These are phyloP conservation scores for Ramularia collo-cygni DNA, from an alignment of 2,329 filamentous ascomycete species.

Conservation along the genomic window DNA sequence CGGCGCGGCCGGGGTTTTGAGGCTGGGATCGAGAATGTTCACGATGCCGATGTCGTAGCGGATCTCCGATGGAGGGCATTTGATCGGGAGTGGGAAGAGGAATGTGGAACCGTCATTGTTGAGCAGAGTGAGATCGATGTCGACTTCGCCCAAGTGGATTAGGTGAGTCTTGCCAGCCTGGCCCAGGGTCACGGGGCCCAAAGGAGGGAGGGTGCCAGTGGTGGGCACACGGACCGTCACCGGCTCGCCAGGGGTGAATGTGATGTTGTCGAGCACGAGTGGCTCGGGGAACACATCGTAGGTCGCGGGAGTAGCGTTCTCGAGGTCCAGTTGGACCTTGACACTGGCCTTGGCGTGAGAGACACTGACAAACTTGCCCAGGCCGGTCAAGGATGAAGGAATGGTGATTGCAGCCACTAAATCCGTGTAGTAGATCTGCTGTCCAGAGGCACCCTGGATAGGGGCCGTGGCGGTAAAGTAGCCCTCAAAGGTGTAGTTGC, in stretches of 20 bases:
- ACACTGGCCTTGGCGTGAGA: conserved; percentile 4
- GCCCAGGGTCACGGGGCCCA: conserved; percentile 4
- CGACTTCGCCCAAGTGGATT: conserved; percentile 5
- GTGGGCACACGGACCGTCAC: conserved; percentile 3
- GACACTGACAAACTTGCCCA: not conserved
- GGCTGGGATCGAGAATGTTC: conserved; percentile 1
- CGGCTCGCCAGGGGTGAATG: not conserved
- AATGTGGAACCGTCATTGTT: conserved; percentile 1
- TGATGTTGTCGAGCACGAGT: conserved; percentile 2
- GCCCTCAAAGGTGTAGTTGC: conserved; percentile 4
- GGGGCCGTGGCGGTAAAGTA: conserved; percentile 5
- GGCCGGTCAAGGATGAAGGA: conserved; percentile 1
- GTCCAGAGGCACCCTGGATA: conserved; percentile 1
- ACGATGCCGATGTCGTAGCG: conserved; percentile 4
- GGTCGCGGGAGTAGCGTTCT: conserved; percentile 2
- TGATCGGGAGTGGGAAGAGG: conserved; percentile 3
- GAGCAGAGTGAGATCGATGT: conserved; percentile 1
- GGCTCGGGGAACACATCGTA: not conserved
- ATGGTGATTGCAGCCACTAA: conserved; percentile 3
- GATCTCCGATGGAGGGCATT: conserved; percentile 1
- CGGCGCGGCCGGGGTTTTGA: not conserved
- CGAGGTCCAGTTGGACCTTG: conserved; percentile 1
- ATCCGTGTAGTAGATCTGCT: conserved; percentile 8
- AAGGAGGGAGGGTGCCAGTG: conserved; percentile 1
- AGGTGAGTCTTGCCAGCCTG: conserved; percentile 2